Base-by-base conservation (phyloP, 805 yeast species). In the Candida ovalis region DNA sequence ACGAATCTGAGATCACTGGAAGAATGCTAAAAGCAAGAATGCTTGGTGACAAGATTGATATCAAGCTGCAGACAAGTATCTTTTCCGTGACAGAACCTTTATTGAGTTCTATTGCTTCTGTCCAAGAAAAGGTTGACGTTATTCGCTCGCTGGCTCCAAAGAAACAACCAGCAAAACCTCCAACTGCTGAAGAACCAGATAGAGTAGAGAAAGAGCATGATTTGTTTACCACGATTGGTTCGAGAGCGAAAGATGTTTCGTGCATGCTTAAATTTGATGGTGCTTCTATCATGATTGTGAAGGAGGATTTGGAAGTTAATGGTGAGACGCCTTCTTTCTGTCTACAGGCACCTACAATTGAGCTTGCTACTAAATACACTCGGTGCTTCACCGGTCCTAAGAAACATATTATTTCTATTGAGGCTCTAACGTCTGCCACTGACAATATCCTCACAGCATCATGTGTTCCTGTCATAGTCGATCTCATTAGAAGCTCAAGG, bases 391-490 rank as follows among this genome's bases (percentile, higher is more conserved):
- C 44, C 7, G 71, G 69, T 0, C 37, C 51, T 0, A 73, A 71
- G 45, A 74, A 71, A 42, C 86, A 77, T 56, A 59, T 52, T 22
- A 56, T 83, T 21, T 70, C 74, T 19, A 64, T 77, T 24, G 86
- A 85, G 48, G 70, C 85, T 1, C 64, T 75, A 9, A 80, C 87
- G 10, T 77, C 87, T 17, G 75, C 88, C 1, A 87, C 97, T 0
- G 80, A 79, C 43, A 94, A 94, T 59, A 75, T 75, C 0, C 58
- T 94, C 3, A 76, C 77, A 48, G 80, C 96, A 0, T 70, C 81
- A 0, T 88, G 96, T 64, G 89, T 89, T 32, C 96, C 96, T 0
- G 84, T 88, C 4, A 58, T 89, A 2, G 63, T 72, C 38, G 94
- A 85, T 47, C 70, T 89, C 44, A 67, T 75, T 13, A 67, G 71